Conservation (phyloP, 75 land plant genomes). For the Ceratopteris richardii region DNA sequence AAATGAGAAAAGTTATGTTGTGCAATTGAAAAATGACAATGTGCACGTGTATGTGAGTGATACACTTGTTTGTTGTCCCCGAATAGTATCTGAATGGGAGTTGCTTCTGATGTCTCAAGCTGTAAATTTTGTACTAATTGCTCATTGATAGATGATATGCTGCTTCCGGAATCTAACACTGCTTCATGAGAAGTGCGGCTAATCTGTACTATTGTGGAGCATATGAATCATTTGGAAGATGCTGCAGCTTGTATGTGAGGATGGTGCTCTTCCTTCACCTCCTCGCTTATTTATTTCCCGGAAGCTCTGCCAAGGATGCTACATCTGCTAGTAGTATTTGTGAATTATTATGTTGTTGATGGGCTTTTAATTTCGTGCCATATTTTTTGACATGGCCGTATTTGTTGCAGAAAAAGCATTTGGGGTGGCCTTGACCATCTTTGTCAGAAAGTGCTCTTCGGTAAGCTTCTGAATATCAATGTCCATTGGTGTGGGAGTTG, state of each 20-base stretch:
- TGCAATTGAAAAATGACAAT: background rate
- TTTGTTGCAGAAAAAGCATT: too few species aligned
- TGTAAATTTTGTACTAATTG: background rate
- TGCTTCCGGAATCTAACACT: background rate
- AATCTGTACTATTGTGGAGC: background rate
- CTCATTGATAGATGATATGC: too few species aligned
- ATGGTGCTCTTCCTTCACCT: background rate
- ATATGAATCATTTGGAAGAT: background rate
- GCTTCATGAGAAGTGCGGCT: background rate
- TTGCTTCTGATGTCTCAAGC: background rate
- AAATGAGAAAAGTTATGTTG: background rate
- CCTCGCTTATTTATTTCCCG: background rate
- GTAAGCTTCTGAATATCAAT: background rate
- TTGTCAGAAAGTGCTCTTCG: too few species aligned
- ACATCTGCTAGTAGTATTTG: background rate
- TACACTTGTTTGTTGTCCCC: background rate
- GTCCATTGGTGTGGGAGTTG: background rate
- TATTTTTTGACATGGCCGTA: too few species aligned
- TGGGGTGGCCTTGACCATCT: too few species aligned
- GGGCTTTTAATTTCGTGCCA: too few species aligned
- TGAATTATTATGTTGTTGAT: too few species aligned
- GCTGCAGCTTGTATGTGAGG: background rate
- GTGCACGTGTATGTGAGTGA: background rate
- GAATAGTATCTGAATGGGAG: background rate
- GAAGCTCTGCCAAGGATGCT: background rate